Base-by-base conservation (phyloP, 2,329 filamentous ascomycete genomes). In the Madurella mycetomatis region DNA sequence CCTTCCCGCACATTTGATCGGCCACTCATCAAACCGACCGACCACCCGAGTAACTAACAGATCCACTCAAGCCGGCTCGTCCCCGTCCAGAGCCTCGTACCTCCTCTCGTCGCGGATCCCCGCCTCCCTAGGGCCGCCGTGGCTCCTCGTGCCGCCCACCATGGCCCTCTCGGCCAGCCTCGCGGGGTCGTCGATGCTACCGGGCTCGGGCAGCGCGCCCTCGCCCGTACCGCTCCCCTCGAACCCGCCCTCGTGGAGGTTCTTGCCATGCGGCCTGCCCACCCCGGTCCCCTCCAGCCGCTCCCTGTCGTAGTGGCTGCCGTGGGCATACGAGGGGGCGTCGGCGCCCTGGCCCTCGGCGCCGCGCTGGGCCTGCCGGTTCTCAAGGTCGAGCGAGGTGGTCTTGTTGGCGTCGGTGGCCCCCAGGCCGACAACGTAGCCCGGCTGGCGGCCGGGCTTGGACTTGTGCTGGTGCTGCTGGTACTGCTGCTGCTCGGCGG, bases 161-260 rank as follows among this genome's bases (percentile, higher is more conserved):
- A 31, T 13, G 15, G 15, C 41, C 44, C n/a, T 9, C 17, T 25
- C 25, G 9, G 60, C 65, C 37, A 42, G 34, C 51, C 63, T 40
- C 2, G 19, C 50, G 0, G 65, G 64, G 40, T 67, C 66, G 31
- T 61, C 13, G 47, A 56, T 49, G n/a, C 59, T 63, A 9, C 64
- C 64, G 2, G 64, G 64, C 63, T 66, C 64, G 9, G 64, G 63
- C 31, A 62, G 40, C 44, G 57, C 41, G 5, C 57, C 56, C 11
- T 49, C 56, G 9, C 9, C 62, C 5, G 60, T 62, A 1, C 64
- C 63, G n/a, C 58, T 61, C 1, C 57, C 60, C 42, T 59, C 58
- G 31, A 65, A 64, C 11, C 57, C 58, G 25, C 64, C 64, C 53
- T 66, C 65, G 4, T 44, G 60, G 32, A 68, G 51, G 45, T 66